Percentiles rank a stretch among this genome's conserved stretches.
Conservation (phyloP, 306 rosid genomes). For the Ceratonia siliqua region DNA sequence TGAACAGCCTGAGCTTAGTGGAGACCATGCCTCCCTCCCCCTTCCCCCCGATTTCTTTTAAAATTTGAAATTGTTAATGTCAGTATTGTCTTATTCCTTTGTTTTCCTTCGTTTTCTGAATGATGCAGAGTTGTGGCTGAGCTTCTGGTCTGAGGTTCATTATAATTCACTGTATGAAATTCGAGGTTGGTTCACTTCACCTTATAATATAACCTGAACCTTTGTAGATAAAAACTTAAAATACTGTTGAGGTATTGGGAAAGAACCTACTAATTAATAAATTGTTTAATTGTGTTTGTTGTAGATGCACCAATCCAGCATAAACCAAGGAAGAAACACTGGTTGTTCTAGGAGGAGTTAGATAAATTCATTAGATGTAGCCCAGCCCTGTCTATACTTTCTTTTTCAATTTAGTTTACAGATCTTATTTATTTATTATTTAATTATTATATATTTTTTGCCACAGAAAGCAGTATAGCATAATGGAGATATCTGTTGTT, state of each 20-base stretch:
- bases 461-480: background rate
- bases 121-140: constrained; percentile 86
- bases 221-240: background rate
- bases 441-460: background rate
- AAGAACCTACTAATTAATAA: constrained; percentile 17
- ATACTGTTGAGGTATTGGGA: background rate
- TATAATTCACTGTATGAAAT: constrained; percentile 76
- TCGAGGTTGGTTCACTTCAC: constrained; percentile 48
- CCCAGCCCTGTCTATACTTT: background rate
- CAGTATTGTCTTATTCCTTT: background rate
- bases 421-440: background rate
- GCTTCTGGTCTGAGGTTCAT: constrained; percentile 96
- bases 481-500: constrained; percentile 1
- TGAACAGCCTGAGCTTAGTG: background rate
- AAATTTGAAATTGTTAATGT: background rate
- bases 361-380: background rate
- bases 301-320: constrained; percentile 67
- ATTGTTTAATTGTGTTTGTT: constrained; percentile 29
- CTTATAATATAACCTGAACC: background rate
- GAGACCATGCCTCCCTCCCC: background rate
- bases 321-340: constrained; percentile 75
- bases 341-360: constrained; percentile 67
- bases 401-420: background rate
- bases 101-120: constrained; percentile 31
- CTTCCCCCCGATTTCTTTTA: background rate